Evolutionary conservation across 2,329 filamentous ascomycete species (phyloP).

Genomic region (Thelonectria blattea): DNA sequence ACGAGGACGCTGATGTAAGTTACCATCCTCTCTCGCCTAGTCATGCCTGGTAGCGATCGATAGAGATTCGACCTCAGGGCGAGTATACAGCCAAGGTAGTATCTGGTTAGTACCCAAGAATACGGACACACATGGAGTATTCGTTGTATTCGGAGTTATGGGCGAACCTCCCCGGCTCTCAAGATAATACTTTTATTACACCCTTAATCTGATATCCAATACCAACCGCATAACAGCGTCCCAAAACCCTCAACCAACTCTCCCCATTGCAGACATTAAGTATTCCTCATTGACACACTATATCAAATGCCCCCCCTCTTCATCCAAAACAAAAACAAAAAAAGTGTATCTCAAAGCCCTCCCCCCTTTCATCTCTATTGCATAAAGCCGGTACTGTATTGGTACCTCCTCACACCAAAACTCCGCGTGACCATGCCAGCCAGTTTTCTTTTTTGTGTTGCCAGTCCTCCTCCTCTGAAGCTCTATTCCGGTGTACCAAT

Average conservation of each 20-base stretch:
- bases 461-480: slow-evolving; percentile 16
- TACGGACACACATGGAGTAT: no score
- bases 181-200: background rate
- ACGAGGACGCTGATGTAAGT: no score
- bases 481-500: slow-evolving; percentile 25
- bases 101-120: no score
- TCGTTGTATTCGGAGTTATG: no score
- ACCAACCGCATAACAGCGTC: background rate
- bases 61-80: no score
- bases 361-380: slow-evolving; percentile 20
- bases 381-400: slow-evolving; percentile 13
- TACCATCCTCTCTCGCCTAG: no score
- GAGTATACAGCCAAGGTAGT: no score
- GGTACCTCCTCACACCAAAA: slow-evolving; percentile 26
- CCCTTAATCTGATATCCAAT: background rate
- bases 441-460: slow-evolving; percentile 13
- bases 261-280: background rate
- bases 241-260: background rate
- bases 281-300: slow-evolving; percentile 1
- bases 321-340: slow-evolving; percentile 1
- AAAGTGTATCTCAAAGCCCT: slow-evolving; percentile 1
- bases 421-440: slow-evolving; percentile 22
- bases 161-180: no score
- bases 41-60: no score
- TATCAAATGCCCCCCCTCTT: slow-evolving; percentile 3